Evolutionary conservation across 2,329 filamentous ascomycete genomes (phyloP).

Genomic region (Xylaria multiplex): DNA sequence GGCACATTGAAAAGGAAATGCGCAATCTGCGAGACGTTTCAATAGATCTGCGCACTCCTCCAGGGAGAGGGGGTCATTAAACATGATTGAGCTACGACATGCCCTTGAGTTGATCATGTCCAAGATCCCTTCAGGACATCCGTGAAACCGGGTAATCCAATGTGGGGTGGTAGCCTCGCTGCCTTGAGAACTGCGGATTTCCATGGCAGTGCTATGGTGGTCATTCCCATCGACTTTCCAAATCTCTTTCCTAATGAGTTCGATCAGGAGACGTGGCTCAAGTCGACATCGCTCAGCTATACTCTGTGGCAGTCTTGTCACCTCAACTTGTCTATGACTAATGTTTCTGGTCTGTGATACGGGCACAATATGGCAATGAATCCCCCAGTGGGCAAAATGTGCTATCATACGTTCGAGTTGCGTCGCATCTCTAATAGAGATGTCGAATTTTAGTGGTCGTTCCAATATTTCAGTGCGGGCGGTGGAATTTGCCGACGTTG

Average conservation of each 20-base stretch:
- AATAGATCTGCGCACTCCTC: slow-evolving; percentile 70
- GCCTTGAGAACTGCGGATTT: slow-evolving; percentile 1
- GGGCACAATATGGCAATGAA: slow-evolving; percentile 65
- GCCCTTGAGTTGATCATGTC: slow-evolving; percentile 80
- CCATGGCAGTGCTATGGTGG: slow-evolving; percentile 15
- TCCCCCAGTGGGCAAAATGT: slow-evolving; percentile 79
- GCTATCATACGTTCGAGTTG: slow-evolving; percentile 64
- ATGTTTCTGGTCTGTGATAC: slow-evolving; percentile 17
- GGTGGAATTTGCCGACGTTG: slow-evolving; percentile 20
- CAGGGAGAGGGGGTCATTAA: slow-evolving; percentile 74
- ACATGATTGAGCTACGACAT: slow-evolving; percentile 86
- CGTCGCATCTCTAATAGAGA: slow-evolving; percentile 67
- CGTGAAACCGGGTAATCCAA: slow-evolving; percentile 72
- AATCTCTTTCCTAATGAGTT: slow-evolving; percentile 78
- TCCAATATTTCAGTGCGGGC: slow-evolving; percentile 54
- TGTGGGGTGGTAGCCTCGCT: slow-evolving; percentile 32
- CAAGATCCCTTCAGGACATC: slow-evolving; percentile 78
- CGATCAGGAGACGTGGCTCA: slow-evolving; percentile 76
- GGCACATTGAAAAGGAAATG: slow-evolving; percentile 84
- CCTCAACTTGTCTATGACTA: slow-evolving; percentile 51
- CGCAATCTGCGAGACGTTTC: slow-evolving; percentile 65
- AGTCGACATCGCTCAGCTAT: slow-evolving; percentile 80
- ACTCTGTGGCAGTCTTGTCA: slow-evolving; percentile 72
- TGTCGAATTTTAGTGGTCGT: slow-evolving; percentile 70
- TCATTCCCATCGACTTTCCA: slow-evolving; percentile 70